Percentiles rank a stretch among this genome's conserved stretches.
phyloP scores from a whole-genome alignment of 129 eudicot genomes.

The Pittosporum tobira region DNA sequence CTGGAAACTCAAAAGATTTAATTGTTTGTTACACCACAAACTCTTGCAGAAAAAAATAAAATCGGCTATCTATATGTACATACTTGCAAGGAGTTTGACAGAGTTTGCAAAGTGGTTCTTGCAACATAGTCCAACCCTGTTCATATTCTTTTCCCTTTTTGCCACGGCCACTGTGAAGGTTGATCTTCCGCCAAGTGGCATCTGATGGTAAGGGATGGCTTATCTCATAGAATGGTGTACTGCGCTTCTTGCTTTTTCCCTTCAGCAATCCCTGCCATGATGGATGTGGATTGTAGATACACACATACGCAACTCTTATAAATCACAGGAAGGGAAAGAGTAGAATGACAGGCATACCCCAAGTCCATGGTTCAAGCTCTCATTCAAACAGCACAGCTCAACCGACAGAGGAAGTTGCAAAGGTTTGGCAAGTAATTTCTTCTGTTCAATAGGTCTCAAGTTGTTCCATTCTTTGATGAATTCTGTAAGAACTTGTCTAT shows the following conservation, averaged over 20 bases:
- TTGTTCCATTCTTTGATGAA: conserved; percentile 72
- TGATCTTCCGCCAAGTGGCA: conserved; percentile 57
- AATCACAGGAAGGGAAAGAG: neutral
- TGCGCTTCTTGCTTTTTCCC: conserved; percentile 75
- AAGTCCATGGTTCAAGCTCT: conserved; percentile 68
- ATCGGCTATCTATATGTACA: conserved; percentile 20
- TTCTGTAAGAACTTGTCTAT: conserved; percentile 39
- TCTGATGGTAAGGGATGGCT: conserved; percentile 61
- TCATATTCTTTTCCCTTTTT: conserved; percentile 48
- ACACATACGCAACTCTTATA: neutral
- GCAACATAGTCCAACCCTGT: conserved; percentile 63
- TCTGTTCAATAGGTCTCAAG: conserved; percentile 62
- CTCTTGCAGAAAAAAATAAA: conserved; percentile 3
- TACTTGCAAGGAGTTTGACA: conserved; percentile 83
- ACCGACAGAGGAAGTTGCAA: conserved; percentile 77
- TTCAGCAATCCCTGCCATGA: conserved; percentile 70
- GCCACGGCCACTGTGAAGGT: conserved; percentile 30
- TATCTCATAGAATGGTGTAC: conserved; percentile 58
- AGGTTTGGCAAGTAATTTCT: conserved; percentile 62
- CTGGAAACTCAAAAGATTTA: conserved; percentile 34
- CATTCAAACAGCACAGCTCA: conserved; percentile 64
- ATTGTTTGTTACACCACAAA: neutral
- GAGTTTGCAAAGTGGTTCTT: conserved; percentile 91
- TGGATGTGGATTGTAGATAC: conserved; percentile 3
- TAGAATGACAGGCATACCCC: conserved; percentile 36